Evolutionary conservation across 2,329 filamentous ascomycete species (phyloP).

Genomic region (Xylaria sp.): DNA sequence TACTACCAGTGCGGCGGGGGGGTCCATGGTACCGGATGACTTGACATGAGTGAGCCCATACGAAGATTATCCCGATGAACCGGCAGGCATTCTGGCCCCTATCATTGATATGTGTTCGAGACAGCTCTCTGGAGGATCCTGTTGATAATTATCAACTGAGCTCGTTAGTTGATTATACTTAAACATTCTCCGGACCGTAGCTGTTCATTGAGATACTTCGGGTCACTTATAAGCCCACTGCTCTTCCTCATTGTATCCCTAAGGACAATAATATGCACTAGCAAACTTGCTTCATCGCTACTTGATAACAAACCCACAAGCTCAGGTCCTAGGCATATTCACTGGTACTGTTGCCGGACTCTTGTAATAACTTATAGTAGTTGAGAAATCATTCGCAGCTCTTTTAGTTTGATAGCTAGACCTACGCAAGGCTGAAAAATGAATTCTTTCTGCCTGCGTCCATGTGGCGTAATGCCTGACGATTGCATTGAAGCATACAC

Average conservation of each 20-base stretch:
- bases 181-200: not conserved
- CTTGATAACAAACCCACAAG: not conserved
- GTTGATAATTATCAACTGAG: not conserved
- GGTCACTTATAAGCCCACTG: not conserved
- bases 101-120: not conserved
- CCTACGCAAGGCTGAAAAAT: slow-evolving; percentile 12
- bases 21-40: not conserved
- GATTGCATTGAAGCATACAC: not conserved
- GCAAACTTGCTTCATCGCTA: not conserved
- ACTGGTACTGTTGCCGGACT: not conserved
- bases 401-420: not conserved
- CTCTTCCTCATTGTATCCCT: not conserved
- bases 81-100: not conserved
- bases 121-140: not conserved
- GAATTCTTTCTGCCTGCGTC: not conserved
- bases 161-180: not conserved
- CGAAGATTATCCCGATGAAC: not conserved
- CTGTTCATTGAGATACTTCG: not conserved
- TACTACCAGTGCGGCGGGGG: not conserved
- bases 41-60: not conserved
- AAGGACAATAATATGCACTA: not conserved
- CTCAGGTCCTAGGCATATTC: not conserved
- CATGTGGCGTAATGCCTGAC: not conserved
- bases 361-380: not conserved
- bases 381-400: not conserved